Conservation (phyloP, 2,329 filamentous ascomycete species). For the Byssoonygena ceratinophila region DNA sequence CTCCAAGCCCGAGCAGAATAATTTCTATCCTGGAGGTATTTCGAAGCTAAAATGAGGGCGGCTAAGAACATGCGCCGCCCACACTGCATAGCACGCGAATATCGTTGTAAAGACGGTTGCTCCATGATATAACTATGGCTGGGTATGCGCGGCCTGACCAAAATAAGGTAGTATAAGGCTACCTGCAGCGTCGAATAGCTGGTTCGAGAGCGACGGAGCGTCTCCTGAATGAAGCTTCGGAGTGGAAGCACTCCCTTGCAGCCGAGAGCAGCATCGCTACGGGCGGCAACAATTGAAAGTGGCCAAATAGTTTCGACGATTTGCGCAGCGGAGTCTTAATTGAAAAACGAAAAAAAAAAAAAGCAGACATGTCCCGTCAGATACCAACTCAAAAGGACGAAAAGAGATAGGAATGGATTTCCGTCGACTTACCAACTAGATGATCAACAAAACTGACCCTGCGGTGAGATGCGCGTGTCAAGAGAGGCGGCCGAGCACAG, state of each 20-base stretch:
- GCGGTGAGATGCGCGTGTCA: constrained; percentile 79
- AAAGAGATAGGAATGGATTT: constrained; percentile 24
- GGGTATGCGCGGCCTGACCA: constrained; percentile 84
- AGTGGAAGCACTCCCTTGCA: constrained; percentile 74
- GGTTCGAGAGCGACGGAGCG: constrained; percentile 81
- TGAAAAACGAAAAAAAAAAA: constrained; percentile 20
- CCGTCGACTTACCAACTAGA: constrained; percentile 72
- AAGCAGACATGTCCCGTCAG: constrained; percentile 19
- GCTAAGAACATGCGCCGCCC: constrained; percentile 95
- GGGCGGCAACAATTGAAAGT: constrained; percentile 67
- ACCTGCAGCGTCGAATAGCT: constrained; percentile 97
- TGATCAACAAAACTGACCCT: constrained; percentile 94
- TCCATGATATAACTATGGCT: constrained; percentile 76
- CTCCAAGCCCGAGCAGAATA: constrained; percentile 97
- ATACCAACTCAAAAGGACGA: constrained; percentile 20
- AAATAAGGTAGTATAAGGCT: constrained; percentile 86
- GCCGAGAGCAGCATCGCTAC: constrained; percentile 53
- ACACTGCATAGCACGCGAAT: constrained; percentile 75
- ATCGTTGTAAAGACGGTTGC: constrained; percentile 61
- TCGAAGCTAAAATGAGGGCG: constrained; percentile 88
- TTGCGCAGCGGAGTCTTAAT: constrained; percentile 94
- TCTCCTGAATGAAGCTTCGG: constrained; percentile 95
- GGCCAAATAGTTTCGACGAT: constrained; percentile 98
- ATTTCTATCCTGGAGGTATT: constrained; percentile 95
- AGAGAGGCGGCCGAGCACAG: constrained; percentile 56